These are phyloP conservation scores for Persicaria maculosa DNA, from an alignment of 148 eudicot genomes.

Conservation along the genomic window DNA sequence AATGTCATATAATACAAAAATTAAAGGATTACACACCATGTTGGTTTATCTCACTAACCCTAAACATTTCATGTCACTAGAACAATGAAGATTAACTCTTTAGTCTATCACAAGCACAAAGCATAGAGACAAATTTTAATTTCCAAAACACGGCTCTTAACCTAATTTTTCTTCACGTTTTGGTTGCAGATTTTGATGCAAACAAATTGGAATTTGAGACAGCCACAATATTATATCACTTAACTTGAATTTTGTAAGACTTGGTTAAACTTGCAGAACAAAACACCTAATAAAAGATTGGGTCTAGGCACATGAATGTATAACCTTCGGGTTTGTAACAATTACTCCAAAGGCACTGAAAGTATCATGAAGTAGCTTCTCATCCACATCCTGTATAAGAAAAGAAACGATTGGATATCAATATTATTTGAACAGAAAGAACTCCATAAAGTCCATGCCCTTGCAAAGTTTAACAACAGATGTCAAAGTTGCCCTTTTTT, in stretches of 20 bases:
- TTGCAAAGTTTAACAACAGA: too few species aligned
- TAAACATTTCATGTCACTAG: neutral
- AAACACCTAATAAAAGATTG: neutral
- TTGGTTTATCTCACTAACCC: neutral
- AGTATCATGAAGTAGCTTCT: constrained; percentile 90
- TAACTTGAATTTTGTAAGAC: neutral
- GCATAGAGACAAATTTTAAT: neutral
- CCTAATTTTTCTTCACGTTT: neutral
- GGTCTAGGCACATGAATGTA: neutral
- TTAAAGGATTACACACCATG: neutral
- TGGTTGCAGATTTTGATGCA: neutral
- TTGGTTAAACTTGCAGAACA: neutral
- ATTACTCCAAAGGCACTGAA: constrained; percentile 99
- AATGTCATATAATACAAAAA: neutral
- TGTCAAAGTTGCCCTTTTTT: too few species aligned
- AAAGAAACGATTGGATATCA: neutral
- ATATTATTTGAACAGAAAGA: neutral
- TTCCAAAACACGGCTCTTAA: neutral
- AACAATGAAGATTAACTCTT: neutral
- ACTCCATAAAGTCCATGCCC: too few species aligned
- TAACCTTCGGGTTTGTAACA: constrained; percentile 88
- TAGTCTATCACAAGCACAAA: neutral
- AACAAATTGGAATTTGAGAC: neutral
- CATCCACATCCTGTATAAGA: constrained; percentile 81
- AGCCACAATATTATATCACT: neutral